Evolutionary conservation across 2,329 filamentous ascomycete genomes (phyloP), one percentile per base, ranked within the genome.

Genomic region (Fusarium caatingaense): DNA sequence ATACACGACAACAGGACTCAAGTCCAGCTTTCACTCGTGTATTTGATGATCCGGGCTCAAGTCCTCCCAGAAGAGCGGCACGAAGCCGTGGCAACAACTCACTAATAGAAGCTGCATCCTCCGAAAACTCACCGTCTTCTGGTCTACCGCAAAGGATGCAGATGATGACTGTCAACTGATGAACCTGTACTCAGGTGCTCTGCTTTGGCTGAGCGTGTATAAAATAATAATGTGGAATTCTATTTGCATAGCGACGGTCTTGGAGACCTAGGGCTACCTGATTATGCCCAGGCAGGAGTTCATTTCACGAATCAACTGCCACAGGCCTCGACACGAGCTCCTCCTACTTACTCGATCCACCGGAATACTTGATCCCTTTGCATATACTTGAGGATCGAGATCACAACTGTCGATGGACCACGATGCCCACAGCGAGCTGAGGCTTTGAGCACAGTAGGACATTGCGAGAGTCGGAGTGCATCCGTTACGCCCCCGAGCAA

Each of bases 21-120:
- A 91, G 88, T 72, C 89, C 89, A n/a, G 89, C 89, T 2, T 91
- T 91, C 67, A 91, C 88, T 5, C 82, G 87, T 25, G 88, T 91
- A 40, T 91, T 91, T 72, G 87, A 89, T 12, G 88, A 90, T 46
- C 88, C 89, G 1, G 83, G 83, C 41, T 82, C 85, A 15, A 89
- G 84, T 62, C 86, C 88, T 6, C 82, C 86, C 23, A 84, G 83
- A 69, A 82, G 84, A 61, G 74, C 84, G 11, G 80, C 82, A 28
- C 84, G 85, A 70, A 88, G 83, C 66, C 86, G 85, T 34, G 87
- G 86, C 72, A 86, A 81, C 71, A 88, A 83, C 66, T 85, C 87
- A 3, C 79, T 85, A 3, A 78, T 86, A 55, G 84, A 83, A 63
- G 79, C 79, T 56, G 78, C 81, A 18, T 86, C 88, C 16, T 80